Conservation (phyloP, 306 rosid species). For the Gastrolobium bilobum region DNA sequence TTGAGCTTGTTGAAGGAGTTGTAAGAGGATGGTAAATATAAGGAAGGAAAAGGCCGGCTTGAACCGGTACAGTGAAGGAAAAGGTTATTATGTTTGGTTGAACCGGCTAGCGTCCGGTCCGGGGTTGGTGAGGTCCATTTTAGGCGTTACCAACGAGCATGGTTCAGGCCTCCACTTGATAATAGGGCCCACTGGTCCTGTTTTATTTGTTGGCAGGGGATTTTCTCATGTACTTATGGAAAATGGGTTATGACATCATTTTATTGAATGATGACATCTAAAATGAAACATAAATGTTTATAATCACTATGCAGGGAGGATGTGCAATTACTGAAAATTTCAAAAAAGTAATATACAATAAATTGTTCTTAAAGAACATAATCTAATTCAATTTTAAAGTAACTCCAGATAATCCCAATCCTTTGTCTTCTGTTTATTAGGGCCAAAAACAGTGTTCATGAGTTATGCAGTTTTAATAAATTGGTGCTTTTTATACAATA, state of each 20-base stretch:
- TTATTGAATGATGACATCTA: background rate
- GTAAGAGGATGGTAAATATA: constrained; percentile 44
- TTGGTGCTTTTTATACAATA: background rate
- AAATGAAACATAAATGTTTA: background rate
- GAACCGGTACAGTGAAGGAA: constrained; percentile 48
- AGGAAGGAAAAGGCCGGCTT: constrained; percentile 46
- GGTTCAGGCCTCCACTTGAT: constrained; percentile 19
- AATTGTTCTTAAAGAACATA: background rate
- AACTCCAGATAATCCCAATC: no score
- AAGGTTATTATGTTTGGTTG: constrained; percentile 45
- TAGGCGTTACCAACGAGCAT: constrained; percentile 32
- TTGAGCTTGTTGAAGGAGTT: background rate
- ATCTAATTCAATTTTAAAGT: background rate
- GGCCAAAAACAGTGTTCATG: no score
- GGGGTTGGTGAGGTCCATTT: constrained; percentile 76
- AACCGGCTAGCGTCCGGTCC: constrained; percentile 67
- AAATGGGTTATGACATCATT: constrained; percentile 39
- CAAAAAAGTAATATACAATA: background rate
- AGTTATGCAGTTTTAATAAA: no score
- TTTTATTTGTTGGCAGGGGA: background rate
- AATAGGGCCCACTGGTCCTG: background rate
- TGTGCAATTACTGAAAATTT: no score
- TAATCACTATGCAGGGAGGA: background rate
- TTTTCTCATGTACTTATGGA: background rate
- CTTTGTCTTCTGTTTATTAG: no score